Base-by-base conservation (phyloP, 23 red algal species). In the Gracilaria vermiculophylla region DNA sequence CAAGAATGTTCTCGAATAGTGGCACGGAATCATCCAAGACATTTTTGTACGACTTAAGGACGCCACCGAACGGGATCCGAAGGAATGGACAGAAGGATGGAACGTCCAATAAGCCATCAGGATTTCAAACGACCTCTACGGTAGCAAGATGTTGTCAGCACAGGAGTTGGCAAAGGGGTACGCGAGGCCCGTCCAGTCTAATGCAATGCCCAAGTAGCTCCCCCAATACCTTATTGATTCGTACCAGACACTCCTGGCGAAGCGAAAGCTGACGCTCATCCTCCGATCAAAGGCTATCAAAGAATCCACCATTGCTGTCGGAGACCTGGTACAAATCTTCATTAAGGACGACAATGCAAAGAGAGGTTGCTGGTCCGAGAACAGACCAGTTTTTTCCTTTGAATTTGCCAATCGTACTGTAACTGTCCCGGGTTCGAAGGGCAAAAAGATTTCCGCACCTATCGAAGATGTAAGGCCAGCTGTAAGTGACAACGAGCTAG, bases 1-100 rank as follows among this genome's bases (percentile, higher is more conserved):
- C 53, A 90, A 79, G 47, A 90, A 90, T 69, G 73, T 80, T 21
- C 11, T 90, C 16, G 86, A 90, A 42, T 80, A 56, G 3, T 80
- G 77, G 75, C 86, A 90, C 75, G 41, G 52, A 42, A 41, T 90
- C 2, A 90, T 80, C 8, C 72, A 74, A 31, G 60, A 56, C 56
- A 65, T 90, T 14, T 80, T 29, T 54, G 32, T 80, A 27, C 66
- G 62, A 44, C 51, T 87, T 9, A 70, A 70, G 39, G n/a, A 27
- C 11, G 64, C 55, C 55, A 60, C 16, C 6, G n/a, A 6, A 6
- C 5, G 6, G 7, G n/a, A 60, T 6, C 55, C 25, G n/a, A n/a
- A n/a, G n/a, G n/a, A n/a, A n/a, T n/a, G n/a, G n/a, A 11, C 10
- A 19, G 5, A 54, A 54, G 3, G 52, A 54, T 13, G 16, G 23